These are phyloP conservation scores for Lathyrus oleraceus DNA, from an alignment of 306 rosid species.

Conservation along the genomic window DNA sequence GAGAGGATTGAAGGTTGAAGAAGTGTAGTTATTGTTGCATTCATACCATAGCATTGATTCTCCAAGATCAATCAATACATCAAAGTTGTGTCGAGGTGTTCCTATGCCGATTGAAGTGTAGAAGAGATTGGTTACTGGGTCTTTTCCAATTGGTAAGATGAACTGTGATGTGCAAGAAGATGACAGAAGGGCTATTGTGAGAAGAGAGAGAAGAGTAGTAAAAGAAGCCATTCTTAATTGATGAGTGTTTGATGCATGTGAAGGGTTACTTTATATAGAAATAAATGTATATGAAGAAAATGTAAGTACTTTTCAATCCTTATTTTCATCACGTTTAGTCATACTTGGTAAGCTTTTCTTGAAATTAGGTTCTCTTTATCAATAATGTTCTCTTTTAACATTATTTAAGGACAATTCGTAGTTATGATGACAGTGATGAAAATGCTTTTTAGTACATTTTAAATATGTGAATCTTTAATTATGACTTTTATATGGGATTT, in stretches of 20 bases:
- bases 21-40: constrained; percentile 26
- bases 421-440: too few species aligned
- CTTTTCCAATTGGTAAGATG: constrained; percentile 32
- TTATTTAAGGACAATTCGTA: too few species aligned
- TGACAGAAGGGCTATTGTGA: constrained; percentile 20
- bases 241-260: background rate
- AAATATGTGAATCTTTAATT: too few species aligned
- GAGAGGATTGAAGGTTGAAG: constrained; percentile 27
- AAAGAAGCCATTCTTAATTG: constrained; percentile 8
- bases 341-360: too few species aligned
- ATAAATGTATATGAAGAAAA: too few species aligned
- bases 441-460: too few species aligned
- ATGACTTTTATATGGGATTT: too few species aligned
- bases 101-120: constrained; percentile 27
- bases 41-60: constrained; percentile 39
- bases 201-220: background rate
- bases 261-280: background rate
- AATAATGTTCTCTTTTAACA: too few species aligned
- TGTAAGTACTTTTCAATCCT: too few species aligned
- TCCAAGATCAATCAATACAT: constrained; percentile 32
- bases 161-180: background rate
- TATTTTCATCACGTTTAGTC: too few species aligned
- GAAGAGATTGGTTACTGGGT: constrained; percentile 35
- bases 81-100: constrained; percentile 23
- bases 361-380: too few species aligned